Base-by-base conservation (phyloP, 768 basidiomycete genomes). In the Pleurotus giganteus region DNA sequence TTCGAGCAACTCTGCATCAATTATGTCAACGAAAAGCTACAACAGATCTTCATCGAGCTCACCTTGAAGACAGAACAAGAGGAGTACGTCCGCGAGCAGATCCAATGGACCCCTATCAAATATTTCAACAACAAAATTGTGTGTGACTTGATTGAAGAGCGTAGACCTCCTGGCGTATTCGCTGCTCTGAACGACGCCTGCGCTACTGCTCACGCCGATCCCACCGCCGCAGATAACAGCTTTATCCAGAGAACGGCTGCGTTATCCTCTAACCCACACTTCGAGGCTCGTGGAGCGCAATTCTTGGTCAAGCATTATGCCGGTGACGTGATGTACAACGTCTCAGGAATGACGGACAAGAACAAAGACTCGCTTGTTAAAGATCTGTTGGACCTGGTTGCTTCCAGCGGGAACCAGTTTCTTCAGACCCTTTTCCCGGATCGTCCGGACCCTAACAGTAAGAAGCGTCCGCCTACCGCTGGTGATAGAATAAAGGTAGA, bases 1-100 rank as follows among this genome's bases (percentile, higher is more conserved):
- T 94, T 95, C 65, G 94, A 95, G 67, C 94, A 99, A 71, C 84
- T 99, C 17, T 99, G 97, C 75, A 99, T 99, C 80, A 99, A 99
- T 77, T 99, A 99, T 64, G 97, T 98, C 75, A 99, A 99, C 79
- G 97, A 99, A 73, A 99, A 99, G 73, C 81, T 99, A 23, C 96
- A 99, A 64, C 96, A 96, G 67, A 99, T 98, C 65, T 99, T 99
- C 74, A 99, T 99, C 64, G 95, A 99, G 70, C 79, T 99, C 47
- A 99, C 97, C 0, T 78, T 99, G 66, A 99, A 99, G 78, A 94
- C 96, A 15, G 97, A 99, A 67, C 97, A 99, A 70, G 97, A 99
- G 68, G 97, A 99, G 72, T 99, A 99, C 65, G 94, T 98, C 26
- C 83, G 91, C 54, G 97, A 99, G 71, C 89, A 96, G 70, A 99